A percentile compares a stretch with the other conserved stretches of the same genome.
Evolutionary conservation across 768 basidiomycete species (phyloP).

Genomic region (Leucosporidium creatinivorum): DNA sequence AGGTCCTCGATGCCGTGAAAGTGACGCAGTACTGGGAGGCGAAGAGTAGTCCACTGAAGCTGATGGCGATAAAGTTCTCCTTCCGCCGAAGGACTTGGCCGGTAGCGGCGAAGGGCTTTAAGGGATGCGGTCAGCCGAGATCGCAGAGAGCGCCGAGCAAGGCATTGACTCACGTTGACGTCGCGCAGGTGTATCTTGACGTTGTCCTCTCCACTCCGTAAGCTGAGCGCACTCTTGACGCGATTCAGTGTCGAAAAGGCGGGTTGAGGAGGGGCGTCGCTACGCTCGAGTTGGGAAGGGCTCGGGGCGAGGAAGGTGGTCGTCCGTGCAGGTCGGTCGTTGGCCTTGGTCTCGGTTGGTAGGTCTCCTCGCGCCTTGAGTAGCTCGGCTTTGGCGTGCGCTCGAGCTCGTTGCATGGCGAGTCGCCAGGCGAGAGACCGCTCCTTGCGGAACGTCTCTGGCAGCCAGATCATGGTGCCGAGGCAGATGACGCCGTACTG

Average conservation of each 20-base stretch:
- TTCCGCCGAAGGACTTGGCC: slow-evolving; percentile 18
- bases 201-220: slow-evolving; percentile 28
- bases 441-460: slow-evolving; percentile 74
- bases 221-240: background rate
- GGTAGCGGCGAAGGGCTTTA: slow-evolving; percentile 12
- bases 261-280: no score
- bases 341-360: background rate
- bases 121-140: background rate
- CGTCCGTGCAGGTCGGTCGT: background rate
- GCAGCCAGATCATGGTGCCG: slow-evolving; percentile 51
- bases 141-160: background rate
- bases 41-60: slow-evolving; percentile 56
- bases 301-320: no score
- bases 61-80: slow-evolving; percentile 17
- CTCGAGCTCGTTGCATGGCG: slow-evolving; percentile 48
- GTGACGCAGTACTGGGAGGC: slow-evolving; percentile 62
- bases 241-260: no score
- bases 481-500: slow-evolving; percentile 26
- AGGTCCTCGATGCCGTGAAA: slow-evolving; percentile 67
- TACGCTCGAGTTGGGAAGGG: no score
- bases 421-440: slow-evolving; percentile 73
- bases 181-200: slow-evolving; percentile 29
- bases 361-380: slow-evolving; percentile 3
- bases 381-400: slow-evolving; percentile 7
- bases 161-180: slow-evolving; percentile 47